These are phyloP conservation scores for Alectoria sarmentosa DNA, from an alignment of 495 filamentous ascomycete genomes.

Conservation along the genomic window DNA sequence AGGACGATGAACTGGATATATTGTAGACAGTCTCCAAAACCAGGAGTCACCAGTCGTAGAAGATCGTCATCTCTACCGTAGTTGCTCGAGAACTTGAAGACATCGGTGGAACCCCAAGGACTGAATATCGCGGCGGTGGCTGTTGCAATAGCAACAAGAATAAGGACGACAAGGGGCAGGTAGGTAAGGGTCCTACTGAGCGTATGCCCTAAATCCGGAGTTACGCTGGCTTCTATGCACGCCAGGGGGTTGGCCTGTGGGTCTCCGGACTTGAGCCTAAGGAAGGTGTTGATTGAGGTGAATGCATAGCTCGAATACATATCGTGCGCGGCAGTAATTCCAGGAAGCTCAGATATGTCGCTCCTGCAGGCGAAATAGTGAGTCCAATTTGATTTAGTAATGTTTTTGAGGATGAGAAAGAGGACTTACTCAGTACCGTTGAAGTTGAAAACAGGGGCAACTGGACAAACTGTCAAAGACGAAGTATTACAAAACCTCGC, in stretches of 20 bases:
- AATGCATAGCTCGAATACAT: conserved; percentile 80
- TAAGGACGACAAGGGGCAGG: conserved; percentile 68
- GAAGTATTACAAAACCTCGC: conserved; percentile 57
- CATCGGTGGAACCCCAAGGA: conserved; percentile 85
- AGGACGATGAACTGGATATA: conserved; percentile 93
- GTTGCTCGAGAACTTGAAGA: conserved; percentile 92
- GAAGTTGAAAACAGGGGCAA: conserved; percentile 60
- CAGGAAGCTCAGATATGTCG: conserved; percentile 48
- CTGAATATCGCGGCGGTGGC: conserved; percentile 78
- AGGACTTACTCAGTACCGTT: conserved; percentile 46
- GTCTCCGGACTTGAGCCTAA: conserved; percentile 71
- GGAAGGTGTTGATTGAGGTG: conserved; percentile 63
- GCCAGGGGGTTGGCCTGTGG: conserved; percentile 51
- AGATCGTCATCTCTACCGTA: conserved; percentile 92
- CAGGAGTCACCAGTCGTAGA: conserved; percentile 86
- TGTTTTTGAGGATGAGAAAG: background rate
- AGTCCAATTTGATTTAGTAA: background rate
- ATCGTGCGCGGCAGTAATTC: conserved; percentile 69
- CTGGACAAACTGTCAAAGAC: conserved; percentile 60
- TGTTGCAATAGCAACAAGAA: conserved; percentile 75
- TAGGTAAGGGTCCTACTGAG: conserved; percentile 66
- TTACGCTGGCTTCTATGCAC: conserved; percentile 73
- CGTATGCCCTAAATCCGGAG: conserved; percentile 63
- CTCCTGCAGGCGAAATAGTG: conserved; percentile 31
- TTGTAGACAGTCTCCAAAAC: conserved; percentile 94